Conservation (phyloP, 768 basidiomycete species). For the Hypholoma fasciculare region DNA sequence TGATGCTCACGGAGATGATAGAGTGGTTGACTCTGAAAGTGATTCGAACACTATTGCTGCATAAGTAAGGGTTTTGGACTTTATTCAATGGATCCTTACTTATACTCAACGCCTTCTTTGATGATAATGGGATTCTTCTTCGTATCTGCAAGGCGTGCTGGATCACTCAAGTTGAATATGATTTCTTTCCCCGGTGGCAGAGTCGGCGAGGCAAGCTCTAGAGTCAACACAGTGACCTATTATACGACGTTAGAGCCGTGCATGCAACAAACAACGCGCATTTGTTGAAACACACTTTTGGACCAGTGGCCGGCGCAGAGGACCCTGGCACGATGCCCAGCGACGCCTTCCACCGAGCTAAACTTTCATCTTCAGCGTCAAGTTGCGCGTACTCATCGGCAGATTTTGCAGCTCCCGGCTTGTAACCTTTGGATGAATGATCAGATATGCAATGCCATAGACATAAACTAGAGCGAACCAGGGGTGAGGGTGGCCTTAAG, state of each 20-base stretch:
- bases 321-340: slow-evolving; percentile 75
- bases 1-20: slow-evolving; percentile 70
- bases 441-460: slow-evolving; percentile 9
- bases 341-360: slow-evolving; percentile 94
- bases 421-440: slow-evolving; percentile 59
- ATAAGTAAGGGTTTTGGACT: slow-evolving; percentile 4
- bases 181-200: slow-evolving; percentile 64
- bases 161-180: slow-evolving; percentile 62
- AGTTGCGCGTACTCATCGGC: slow-evolving; percentile 83
- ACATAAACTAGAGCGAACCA: slow-evolving; percentile 38
- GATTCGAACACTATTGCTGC: slow-evolving; percentile 62
- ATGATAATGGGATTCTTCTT: slow-evolving; percentile 81
- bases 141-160: slow-evolving; percentile 43
- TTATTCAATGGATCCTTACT: slow-evolving; percentile 45
- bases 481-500: slow-evolving; percentile 67
- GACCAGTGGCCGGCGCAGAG: slow-evolving; percentile 40
- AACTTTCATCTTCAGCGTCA: slow-evolving; percentile 89
- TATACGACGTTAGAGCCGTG: slow-evolving; percentile 15
- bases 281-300: slow-evolving; percentile 53
- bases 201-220: slow-evolving; percentile 80
- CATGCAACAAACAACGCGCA: neutral
- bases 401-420: slow-evolving; percentile 63
- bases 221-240: slow-evolving; percentile 70
- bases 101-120: slow-evolving; percentile 89
- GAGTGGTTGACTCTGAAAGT: slow-evolving; percentile 87